These are phyloP conservation scores for Hansenula sp. DNA, from an alignment of 1,139 yeast species.

Conservation along the genomic window DNA sequence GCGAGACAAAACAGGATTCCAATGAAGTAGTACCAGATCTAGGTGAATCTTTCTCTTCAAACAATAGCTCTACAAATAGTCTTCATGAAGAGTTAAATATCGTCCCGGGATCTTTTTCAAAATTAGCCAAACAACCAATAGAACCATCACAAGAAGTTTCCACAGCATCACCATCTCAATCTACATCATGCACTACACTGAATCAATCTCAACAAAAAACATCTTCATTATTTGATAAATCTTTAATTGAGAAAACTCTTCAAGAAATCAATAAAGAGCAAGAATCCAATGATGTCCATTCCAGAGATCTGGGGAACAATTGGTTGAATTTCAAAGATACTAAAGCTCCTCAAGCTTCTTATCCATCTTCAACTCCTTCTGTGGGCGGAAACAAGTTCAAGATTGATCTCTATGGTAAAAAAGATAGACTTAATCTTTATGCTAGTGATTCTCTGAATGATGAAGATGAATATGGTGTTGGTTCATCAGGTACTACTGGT, in stretches of 20 bases:
- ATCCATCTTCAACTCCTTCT: background rate
- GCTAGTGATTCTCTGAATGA: background rate
- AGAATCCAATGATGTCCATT: background rate
- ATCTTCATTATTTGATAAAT: slow-evolving; percentile 16
- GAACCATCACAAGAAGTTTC: background rate
- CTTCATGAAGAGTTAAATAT: slow-evolving; percentile 11
- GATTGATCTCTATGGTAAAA: slow-evolving; percentile 3
- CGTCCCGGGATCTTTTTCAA: slow-evolving; percentile 9
- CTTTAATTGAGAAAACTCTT: slow-evolving; percentile 19
- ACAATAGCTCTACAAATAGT: slow-evolving; percentile 19
- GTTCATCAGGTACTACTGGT: background rate
- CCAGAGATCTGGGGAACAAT: background rate
- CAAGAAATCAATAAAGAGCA: slow-evolving; percentile 5
- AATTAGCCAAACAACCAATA: slow-evolving; percentile 1
- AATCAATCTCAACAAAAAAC: background rate
- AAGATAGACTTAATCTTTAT: slow-evolving; percentile 3
- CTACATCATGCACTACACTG: background rate
- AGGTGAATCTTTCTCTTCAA: slow-evolving; percentile 18
- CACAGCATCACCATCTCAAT: background rate
- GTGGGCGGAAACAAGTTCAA: background rate
- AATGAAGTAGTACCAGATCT: slow-evolving; percentile 16
- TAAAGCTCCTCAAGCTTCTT: background rate
- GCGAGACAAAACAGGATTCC: background rate
- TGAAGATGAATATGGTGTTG: background rate
- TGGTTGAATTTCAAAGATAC: background rate